Base-by-base conservation (phyloP, 108 stramenopile species). In the Nitzschia inconspicua region DNA sequence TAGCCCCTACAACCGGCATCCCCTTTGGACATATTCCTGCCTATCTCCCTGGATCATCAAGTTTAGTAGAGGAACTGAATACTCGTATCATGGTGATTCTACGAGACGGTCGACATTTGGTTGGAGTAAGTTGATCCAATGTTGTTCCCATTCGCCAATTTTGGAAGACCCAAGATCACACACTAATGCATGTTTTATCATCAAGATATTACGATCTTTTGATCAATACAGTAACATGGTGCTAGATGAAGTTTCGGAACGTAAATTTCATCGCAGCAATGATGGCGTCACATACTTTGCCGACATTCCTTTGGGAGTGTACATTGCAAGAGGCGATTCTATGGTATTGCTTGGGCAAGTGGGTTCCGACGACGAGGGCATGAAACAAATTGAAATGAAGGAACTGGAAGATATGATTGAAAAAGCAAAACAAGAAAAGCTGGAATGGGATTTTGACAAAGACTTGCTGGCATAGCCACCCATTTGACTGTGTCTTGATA, bases 151-250 rank as follows among this genome's bases (percentile, higher is more conserved):
- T 39, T 11, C 37, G 9, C 26, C 10, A 25, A 5, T 9, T 8
- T 37, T 11, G 36, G 11, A 37, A 37, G 10, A 37, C 8, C 36
- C 8, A 37, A 37, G 11, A 10, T 11, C 36, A 37, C 16, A 20
- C n/a, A 46, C 22, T 8, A 46, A 46, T 58, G 39, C 13, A 13
- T 40, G 8, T 7, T 42, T 29, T 7, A 10, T 44, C 1, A 7
- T 24, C n/a, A 18, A 72, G 70, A 58, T 73, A 29, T 65, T 96
- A 43, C 84, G 94, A 28, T 84, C 83, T 23, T 98, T 92, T 70
- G 97, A 98, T 70, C 97, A 98, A 73, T 98, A 85, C 76, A 76
- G 73, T 46, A 98, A 98, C 53, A 74, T 97, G 73, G 88, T 98
- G 0, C 47, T 98, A 47, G 86, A 95, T 35, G 91, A 94, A 40